Percentiles rank a stretch among this genome's conserved stretches.
These are phyloP conservation scores for Podospora bellae-mahoneyi DNA, from an alignment of 495 filamentous ascomycete genomes.

Conservation along the genomic window DNA sequence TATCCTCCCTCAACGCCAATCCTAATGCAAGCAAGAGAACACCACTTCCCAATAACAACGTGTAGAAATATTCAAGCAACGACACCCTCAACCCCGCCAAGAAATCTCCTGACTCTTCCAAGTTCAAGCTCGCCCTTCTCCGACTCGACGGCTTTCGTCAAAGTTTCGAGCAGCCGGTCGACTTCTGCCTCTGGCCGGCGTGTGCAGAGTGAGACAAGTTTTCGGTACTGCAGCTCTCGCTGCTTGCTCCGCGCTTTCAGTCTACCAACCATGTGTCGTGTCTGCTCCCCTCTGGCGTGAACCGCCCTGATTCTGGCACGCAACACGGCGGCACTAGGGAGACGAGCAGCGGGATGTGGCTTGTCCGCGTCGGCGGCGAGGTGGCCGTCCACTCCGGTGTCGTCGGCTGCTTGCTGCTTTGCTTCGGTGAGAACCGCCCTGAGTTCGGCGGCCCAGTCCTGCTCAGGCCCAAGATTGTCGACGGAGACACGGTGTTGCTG, in stretches of 20 bases:
- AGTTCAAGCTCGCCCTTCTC: constrained; percentile 68
- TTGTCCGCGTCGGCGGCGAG: constrained; percentile 19
- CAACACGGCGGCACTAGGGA: constrained; percentile 42
- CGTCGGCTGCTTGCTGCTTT: constrained; percentile 1
- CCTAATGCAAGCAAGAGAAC: background rate
- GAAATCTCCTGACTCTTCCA: constrained; percentile 65
- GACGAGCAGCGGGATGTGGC: constrained; percentile 11
- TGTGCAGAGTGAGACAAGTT: constrained; percentile 67
- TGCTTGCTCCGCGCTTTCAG: constrained; percentile 62
- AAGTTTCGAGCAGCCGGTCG: constrained; percentile 57
- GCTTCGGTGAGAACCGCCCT: constrained; percentile 24
- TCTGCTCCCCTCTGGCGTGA: constrained; percentile 56
- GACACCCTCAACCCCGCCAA: constrained; percentile 61
- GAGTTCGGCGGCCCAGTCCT: constrained; percentile 40
- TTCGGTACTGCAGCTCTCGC: constrained; percentile 65
- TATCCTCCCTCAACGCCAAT: background rate
- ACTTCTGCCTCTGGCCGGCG: constrained; percentile 59
- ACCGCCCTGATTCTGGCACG: constrained; percentile 44
- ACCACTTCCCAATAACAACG: too few species aligned
- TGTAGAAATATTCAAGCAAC: background rate
- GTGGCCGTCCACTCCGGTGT: constrained; percentile 9
- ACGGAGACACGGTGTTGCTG: constrained; percentile 25
- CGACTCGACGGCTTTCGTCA: constrained; percentile 69
- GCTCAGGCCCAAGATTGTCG: constrained; percentile 33
- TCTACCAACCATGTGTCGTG: constrained; percentile 52